Evolutionary conservation across 2,329 filamentous ascomycete genomes (phyloP).

Genomic region (Pyrenophora seminiperda): DNA sequence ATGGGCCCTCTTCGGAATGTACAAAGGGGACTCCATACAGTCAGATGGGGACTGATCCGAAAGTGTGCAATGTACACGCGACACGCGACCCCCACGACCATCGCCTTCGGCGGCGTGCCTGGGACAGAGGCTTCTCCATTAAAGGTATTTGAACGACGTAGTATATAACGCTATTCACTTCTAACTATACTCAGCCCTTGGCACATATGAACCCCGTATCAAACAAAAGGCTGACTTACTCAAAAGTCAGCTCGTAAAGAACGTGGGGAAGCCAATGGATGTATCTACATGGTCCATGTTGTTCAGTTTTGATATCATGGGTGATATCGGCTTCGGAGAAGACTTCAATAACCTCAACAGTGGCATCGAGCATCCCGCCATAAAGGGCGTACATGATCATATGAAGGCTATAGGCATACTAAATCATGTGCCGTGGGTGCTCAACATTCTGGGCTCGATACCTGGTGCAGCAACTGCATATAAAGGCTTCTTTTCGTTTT

Average conservation of each 20-base stretch:
- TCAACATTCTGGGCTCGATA: conserved; percentile 38
- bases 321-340: conserved; percentile 35
- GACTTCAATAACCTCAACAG: conserved; percentile 32
- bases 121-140: conserved; percentile 36
- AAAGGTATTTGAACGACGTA: conserved; percentile 21
- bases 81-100: conserved; percentile 30
- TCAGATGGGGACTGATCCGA: conserved; percentile 26
- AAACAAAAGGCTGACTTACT: conserved; percentile 32
- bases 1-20: conserved; percentile 31
- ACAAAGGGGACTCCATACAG: conserved; percentile 37
- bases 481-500: conserved; percentile 39
- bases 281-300: conserved; percentile 33
- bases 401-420: conserved; percentile 44
- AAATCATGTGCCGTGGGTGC: conserved; percentile 45
- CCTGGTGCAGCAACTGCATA: conserved; percentile 38
- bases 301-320: conserved; percentile 41
- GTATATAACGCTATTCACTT: neutral
- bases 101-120: conserved; percentile 30
- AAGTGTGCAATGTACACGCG: conserved; percentile 29
- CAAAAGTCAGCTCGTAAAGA: conserved; percentile 18
- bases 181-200: conserved; percentile 21
- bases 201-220: conserved; percentile 32
- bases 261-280: conserved; percentile 28
- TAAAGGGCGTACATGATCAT: conserved; percentile 44
- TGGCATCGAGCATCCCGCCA: conserved; percentile 38